Evolutionary conservation across 2,329 filamentous ascomycete genomes (phyloP), one percentile per base, ranked within the genome.

Genomic region (Rutstroemia sp.): DNA sequence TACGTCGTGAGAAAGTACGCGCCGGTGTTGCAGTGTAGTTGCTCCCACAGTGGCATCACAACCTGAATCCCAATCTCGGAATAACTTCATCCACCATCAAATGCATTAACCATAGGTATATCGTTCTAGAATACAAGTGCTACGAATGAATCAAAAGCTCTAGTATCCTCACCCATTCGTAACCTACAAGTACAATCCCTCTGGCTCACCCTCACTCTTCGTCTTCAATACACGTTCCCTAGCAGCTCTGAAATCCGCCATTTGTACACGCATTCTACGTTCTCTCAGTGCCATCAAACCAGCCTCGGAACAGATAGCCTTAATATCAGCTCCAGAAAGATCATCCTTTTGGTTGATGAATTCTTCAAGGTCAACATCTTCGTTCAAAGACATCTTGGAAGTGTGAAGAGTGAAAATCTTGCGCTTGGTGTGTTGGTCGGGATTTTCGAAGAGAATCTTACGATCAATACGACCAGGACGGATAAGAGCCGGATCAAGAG

Each of bases 331-430:
- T 73, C 94, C 94, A 4, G 89, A 95, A 7, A 99, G 79, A 67
- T 99, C 95, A 67, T 99, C 94, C 80, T 99, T 99, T 73, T 97
- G 92, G 62, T 85, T 92, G 71, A 99, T 96, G 70, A 99, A 97
- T 74, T 99, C 94, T 67, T 99, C 94, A 47, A 99, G 79, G 61
- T 99, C 95, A n/a, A 99, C 94, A 64, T 99, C 95, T 60, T 92
- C 87, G 66, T 89, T 90, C 42, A 99, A 80, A 52, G 84, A 96
- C 94, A 99, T 99, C 82, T 99, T 99, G 70, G 89, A 95, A 2
- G 94, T 99, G 75, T 99, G 94, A 6, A 99, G 83, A 14, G 88
- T 92, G 75, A 99, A 99, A 70, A 99, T 99, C 86, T 99, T 99
- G 79, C 92, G 82, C 75, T 86, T 86, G 57, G 94, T 99, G 74